Evolutionary conservation across 495 filamentous ascomycete genomes (phyloP).

Genomic region (Hypoxylon lienhwacheense): DNA sequence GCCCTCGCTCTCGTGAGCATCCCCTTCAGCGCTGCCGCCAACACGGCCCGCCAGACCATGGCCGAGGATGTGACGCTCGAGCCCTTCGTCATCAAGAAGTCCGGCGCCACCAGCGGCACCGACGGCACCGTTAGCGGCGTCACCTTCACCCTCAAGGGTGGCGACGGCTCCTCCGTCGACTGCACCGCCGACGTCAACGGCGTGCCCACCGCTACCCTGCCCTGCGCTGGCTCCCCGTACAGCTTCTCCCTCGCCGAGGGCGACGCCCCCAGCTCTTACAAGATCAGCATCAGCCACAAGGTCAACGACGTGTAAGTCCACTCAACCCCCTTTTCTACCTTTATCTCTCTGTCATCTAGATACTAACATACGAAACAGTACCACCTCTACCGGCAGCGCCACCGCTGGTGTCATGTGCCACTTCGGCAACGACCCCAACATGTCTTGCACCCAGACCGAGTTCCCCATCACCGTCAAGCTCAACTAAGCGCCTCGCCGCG

Average conservation of each 20-base stretch:
- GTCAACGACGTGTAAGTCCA: constrained; percentile 11
- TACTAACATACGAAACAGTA: constrained; percentile 4
- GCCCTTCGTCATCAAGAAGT: constrained; percentile 12
- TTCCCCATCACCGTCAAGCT: constrained; percentile 9
- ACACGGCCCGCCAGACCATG: constrained; percentile 4
- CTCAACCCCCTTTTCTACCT: neutral
- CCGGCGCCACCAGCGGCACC: constrained; percentile 1
- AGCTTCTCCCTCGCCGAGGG: constrained; percentile 6
- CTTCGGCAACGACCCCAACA: constrained; percentile 10
- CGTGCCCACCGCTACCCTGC: neutral
- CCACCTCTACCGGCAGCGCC: constrained; percentile 7
- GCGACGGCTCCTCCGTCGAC: constrained; percentile 5
- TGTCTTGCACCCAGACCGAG: constrained; percentile 11
- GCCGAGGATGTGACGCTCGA: constrained; percentile 16
- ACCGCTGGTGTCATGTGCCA: constrained; percentile 7
- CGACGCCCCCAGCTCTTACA: constrained; percentile 6
- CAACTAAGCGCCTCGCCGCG: neutral
- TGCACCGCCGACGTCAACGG: constrained; percentile 2
- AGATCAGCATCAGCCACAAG: constrained; percentile 7
- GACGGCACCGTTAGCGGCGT: constrained; percentile 15
- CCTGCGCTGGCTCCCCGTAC: constrained; percentile 19
- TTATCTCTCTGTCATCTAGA: neutral
- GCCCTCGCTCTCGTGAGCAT: neutral
- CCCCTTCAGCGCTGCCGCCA: constrained; percentile 13
- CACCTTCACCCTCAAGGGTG: constrained; percentile 15